phyloP scores from a whole-genome alignment of 2,329 filamentous ascomycete species.

The Pseudogymnoascus sp. region DNA sequence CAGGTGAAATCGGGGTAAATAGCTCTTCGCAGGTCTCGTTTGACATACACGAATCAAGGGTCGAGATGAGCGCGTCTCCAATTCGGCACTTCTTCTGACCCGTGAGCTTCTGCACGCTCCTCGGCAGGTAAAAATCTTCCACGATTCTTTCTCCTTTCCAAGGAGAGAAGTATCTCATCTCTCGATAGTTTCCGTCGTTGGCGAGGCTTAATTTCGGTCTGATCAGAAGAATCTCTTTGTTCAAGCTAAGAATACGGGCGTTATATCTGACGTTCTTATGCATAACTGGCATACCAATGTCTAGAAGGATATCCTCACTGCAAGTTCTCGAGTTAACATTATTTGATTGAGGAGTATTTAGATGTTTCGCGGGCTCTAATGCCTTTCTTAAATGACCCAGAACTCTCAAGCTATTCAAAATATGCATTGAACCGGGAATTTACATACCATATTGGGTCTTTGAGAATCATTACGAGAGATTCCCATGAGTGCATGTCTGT shows the following conservation, averaged over 20 bases:
- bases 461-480: slow-evolving; percentile 54
- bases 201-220: slow-evolving; percentile 66
- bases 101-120: slow-evolving; percentile 50
- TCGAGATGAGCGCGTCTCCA: slow-evolving; percentile 52
- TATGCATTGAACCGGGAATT: background rate
- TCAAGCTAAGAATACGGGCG: slow-evolving; percentile 56
- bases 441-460: slow-evolving; percentile 39
- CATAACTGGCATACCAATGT: slow-evolving; percentile 56
- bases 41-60: slow-evolving; percentile 56
- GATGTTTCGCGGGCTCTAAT: too few species aligned
- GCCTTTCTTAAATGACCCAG: too few species aligned
- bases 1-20: slow-evolving; percentile 48
- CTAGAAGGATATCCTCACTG: slow-evolving; percentile 60
- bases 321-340: background rate
- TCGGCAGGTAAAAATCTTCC: slow-evolving; percentile 60
- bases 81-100: slow-evolving; percentile 46
- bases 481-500: slow-evolving; percentile 57
- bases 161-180: slow-evolving; percentile 57
- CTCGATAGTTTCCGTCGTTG: slow-evolving; percentile 62
- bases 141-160: slow-evolving; percentile 53
- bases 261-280: slow-evolving; percentile 61
- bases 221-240: slow-evolving; percentile 64
- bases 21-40: slow-evolving; percentile 64
- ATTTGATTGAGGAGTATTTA: background rate
- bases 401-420: too few species aligned